phyloP scores from a whole-genome alignment of 305 asterid genomes.

The Nicotiana rustica region DNA sequence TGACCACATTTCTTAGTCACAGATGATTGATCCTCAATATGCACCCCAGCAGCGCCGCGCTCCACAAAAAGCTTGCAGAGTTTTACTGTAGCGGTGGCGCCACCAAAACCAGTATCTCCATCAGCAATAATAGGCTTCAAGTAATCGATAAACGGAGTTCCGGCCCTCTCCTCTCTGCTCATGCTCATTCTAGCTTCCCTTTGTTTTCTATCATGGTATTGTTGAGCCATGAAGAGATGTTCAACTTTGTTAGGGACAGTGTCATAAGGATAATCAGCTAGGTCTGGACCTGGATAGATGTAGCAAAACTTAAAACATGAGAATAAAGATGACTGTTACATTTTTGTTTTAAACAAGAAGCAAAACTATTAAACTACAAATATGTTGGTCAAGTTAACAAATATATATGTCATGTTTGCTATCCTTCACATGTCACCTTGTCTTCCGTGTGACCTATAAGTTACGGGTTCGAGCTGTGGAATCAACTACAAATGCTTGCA shows the following conservation, averaged over 20 bases:
- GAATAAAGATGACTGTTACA: not conserved
- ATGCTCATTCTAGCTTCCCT: conserved; percentile 87
- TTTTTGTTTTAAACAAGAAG: not conserved
- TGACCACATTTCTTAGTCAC: conserved; percentile 95
- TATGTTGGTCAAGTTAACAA: not conserved
- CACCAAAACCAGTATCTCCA: conserved; percentile 98
- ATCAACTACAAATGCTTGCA: too few species aligned
- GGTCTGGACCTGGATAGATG: conserved; percentile 72
- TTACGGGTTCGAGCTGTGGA: too few species aligned
- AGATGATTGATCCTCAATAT: conserved; percentile 96
- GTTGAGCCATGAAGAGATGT: conserved; percentile 91
- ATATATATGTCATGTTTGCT: not conserved
- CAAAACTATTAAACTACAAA: not conserved
- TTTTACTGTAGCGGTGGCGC: conserved; percentile 95
- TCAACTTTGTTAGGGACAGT: conserved; percentile 98
- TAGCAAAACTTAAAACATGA: too few species aligned
- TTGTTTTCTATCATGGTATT: conserved; percentile 92
- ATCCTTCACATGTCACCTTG: not conserved
- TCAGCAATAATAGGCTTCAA: conserved; percentile 94
- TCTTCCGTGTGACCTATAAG: too few species aligned
- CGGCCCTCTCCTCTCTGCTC: conserved; percentile 79
- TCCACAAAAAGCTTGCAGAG: conserved; percentile 94
- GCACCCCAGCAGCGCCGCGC: conserved; percentile 99
- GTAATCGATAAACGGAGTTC: conserved; percentile 77
- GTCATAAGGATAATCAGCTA: conserved; percentile 94